A percentile compares a stretch with the other conserved stretches of the same genome.
These are phyloP conservation scores for Graphilbum sp. DNA, from an alignment of 2,329 filamentous ascomycete species.

Conservation along the genomic window DNA sequence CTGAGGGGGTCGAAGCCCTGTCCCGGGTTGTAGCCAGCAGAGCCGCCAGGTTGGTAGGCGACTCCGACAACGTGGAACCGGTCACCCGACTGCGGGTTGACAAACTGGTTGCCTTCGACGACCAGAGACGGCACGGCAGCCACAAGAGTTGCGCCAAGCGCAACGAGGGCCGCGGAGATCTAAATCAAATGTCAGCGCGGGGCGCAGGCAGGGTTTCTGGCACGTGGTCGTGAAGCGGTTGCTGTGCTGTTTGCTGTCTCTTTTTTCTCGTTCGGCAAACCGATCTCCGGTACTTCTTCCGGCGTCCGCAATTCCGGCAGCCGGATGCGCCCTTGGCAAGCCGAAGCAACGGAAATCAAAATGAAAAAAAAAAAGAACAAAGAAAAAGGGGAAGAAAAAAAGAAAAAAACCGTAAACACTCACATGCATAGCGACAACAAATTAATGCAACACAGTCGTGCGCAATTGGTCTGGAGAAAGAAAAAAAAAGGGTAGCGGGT, in stretches of 20 bases:
- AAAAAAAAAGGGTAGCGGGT: no score
- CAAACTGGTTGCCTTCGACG: conserved; percentile 40
- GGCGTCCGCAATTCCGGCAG: no score
- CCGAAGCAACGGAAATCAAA: neutral
- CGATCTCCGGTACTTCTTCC: no score
- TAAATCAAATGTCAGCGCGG: no score
- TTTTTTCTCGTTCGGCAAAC: no score
- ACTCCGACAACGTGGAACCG: conserved; percentile 51
- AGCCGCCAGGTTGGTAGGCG: conserved; percentile 54
- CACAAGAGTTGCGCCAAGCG: conserved; percentile 34
- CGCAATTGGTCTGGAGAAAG: neutral
- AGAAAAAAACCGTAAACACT: no score
- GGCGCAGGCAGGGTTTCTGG: no score
- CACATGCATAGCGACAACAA: neutral
- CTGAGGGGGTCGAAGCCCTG: conserved; percentile 42
- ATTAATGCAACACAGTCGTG: neutral
- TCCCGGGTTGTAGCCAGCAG: conserved; percentile 40
- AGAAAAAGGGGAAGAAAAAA: no score
- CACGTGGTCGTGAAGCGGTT: neutral
- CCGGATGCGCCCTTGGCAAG: no score
- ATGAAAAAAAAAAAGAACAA: neutral
- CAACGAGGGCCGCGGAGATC: conserved; percentile 29
- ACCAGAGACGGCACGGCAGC: conserved; percentile 40
- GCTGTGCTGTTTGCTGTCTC: no score
- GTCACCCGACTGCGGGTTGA: conserved; percentile 40